Conservation (phyloP, 1,284 basidiomycete genomes). For the Rhodotorula sp. region DNA sequence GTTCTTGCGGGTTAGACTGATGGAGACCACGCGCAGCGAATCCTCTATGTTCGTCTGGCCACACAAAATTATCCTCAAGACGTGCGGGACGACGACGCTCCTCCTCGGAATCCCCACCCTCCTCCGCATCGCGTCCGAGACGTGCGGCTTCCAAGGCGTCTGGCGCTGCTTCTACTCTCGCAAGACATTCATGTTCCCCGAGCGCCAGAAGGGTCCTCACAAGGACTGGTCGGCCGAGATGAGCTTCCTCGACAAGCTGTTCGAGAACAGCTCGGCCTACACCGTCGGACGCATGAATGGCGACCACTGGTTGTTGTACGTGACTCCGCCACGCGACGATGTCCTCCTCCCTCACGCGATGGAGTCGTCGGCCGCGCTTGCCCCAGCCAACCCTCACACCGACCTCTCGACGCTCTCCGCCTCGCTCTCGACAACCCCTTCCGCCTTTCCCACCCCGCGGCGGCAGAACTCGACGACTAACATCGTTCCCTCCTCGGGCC, state of each 20-base stretch:
- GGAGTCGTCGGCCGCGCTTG: constrained; percentile 49
- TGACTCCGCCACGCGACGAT: constrained; percentile 63
- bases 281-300: constrained; percentile 97
- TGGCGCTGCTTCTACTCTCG: constrained; percentile 93
- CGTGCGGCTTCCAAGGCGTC: constrained; percentile 71
- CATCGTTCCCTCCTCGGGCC: constrained; percentile 31
- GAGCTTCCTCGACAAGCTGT: constrained; percentile 83
- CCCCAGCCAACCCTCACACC: constrained; percentile 44
- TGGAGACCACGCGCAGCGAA: constrained; percentile 62
- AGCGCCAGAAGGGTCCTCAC: constrained; percentile 90
- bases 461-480: constrained; percentile 6
- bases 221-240: constrained; percentile 93
- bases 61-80: constrained; percentile 96
- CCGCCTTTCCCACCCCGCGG: constrained; percentile 15
- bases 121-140: constrained; percentile 78
- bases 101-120: constrained; percentile 89
- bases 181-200: constrained; percentile 99
- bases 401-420: constrained; percentile 40
- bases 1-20: neutral
- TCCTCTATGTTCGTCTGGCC: constrained; percentile 95
- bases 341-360: constrained; percentile 37
- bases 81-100: constrained; percentile 97
- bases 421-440: constrained; percentile 46
- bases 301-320: constrained; percentile 97
- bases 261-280: constrained; percentile 81